A percentile compares a stretch with the other conserved stretches of the same genome.
These are phyloP conservation scores for Boechera stricta DNA, from an alignment of 345 rosid genomes.

Conservation along the genomic window DNA sequence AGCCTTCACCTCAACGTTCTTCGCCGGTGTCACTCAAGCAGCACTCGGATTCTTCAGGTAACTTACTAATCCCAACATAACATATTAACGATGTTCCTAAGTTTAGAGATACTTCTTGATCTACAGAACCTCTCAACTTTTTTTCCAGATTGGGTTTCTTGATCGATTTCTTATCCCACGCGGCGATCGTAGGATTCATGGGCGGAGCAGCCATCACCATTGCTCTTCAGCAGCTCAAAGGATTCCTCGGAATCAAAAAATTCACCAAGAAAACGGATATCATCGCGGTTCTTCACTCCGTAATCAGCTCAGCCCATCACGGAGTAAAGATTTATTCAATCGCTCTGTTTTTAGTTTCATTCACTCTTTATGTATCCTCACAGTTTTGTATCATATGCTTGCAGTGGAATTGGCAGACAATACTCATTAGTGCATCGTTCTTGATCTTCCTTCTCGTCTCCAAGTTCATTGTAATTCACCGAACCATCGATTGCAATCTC, in stretches of 20 bases:
- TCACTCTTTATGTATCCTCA: background rate
- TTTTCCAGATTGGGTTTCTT: slow-evolving; percentile 78
- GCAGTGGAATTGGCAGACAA: slow-evolving; percentile 99
- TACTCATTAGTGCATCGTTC: slow-evolving; percentile 69
- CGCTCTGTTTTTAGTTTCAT: background rate
- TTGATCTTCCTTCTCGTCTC: slow-evolving; percentile 72
- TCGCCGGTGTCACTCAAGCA: slow-evolving; percentile 83
- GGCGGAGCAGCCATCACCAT: slow-evolving; percentile 93
- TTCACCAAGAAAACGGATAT: slow-evolving; percentile 77
- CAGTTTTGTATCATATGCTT: slow-evolving; percentile 24
- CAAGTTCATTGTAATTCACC: slow-evolving; percentile 67
- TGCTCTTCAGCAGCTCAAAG: slow-evolving; percentile 91
- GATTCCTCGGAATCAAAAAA: slow-evolving; percentile 71
- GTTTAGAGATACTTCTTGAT: slow-evolving; percentile 6
- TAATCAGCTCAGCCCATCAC: slow-evolving; percentile 42
- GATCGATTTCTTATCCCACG: slow-evolving; percentile 93
- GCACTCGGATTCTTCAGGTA: slow-evolving; percentile 80
- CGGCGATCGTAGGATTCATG: slow-evolving; percentile 95
- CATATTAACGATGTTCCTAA: background rate
- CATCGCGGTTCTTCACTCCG: slow-evolving; percentile 46
- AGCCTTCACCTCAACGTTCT: slow-evolving; percentile 92
- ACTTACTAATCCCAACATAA: slow-evolving; percentile 1
- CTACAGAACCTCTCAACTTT: background rate
- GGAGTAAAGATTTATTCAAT: slow-evolving; percentile 37
- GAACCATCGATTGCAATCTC: background rate